phyloP scores from a whole-genome alignment of 208 protist genomes.

The Acanthamoeba lenticulata region DNA sequence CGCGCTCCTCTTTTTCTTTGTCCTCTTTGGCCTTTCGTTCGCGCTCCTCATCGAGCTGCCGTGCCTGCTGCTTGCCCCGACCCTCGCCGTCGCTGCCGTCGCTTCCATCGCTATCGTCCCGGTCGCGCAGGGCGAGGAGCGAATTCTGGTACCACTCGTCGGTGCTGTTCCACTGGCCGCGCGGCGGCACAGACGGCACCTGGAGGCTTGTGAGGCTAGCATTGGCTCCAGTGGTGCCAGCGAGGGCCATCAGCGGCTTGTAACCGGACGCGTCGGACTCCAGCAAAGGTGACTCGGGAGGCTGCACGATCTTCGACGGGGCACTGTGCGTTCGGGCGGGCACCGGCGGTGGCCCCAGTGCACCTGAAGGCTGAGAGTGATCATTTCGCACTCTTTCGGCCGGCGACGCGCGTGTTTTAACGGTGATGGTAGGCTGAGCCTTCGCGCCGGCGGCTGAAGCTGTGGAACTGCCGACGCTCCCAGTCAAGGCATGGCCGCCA shows the following conservation, averaged over 20 bases:
- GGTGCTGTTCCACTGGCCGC: conserved; percentile 37
- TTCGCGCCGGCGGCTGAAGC: not conserved
- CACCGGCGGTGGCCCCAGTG: not conserved
- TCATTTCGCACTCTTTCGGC: not conserved
- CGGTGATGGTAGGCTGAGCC: not conserved
- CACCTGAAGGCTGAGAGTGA: no score
- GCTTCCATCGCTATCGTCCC: not conserved
- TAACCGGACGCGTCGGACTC: not conserved
- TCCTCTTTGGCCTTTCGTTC: conserved; percentile 11
- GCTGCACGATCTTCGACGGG: not conserved
- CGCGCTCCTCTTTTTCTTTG: not conserved
- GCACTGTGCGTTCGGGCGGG: not conserved
- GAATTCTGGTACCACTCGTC: conserved; percentile 10
- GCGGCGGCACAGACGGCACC: not conserved
- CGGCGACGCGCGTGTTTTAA: not conserved
- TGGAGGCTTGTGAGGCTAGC: not conserved
- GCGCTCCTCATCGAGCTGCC: not conserved
- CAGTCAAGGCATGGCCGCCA: not conserved
- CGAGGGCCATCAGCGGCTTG: not conserved
- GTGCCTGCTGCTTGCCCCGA: not conserved
- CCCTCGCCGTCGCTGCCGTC: not conserved
- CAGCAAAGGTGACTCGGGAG: not conserved
- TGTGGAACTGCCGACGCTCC: not conserved
- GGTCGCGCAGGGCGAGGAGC: not conserved
- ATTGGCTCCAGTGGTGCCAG: not conserved